Evolutionary conservation across 176 grass and related monocot genomes (phyloP).

Genomic region (Alloteropsis semialata): DNA sequence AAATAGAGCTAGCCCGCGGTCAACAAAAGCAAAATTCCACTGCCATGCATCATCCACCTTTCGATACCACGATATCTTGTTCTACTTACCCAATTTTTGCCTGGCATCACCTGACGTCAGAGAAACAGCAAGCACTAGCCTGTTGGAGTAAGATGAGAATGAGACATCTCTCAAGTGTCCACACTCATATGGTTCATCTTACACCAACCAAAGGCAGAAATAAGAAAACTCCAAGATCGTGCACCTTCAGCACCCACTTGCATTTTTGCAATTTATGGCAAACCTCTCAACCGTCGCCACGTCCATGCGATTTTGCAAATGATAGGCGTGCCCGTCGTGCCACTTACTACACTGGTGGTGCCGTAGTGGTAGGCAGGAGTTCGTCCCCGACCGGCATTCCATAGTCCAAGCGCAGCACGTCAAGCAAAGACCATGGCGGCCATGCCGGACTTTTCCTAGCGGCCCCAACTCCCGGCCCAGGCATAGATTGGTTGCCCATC

Average conservation of each 20-base stretch:
- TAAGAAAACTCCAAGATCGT: neutral
- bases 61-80: no score
- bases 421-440: neutral
- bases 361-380: neutral
- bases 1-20: no score
- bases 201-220: neutral
- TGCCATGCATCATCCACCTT: no score
- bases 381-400: neutral
- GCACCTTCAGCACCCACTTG: neutral
- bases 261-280: neutral
- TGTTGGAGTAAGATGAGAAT: neutral
- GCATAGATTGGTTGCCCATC: no score
- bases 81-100: neutral
- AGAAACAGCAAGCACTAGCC: neutral
- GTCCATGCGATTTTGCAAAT: neutral
- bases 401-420: neutral
- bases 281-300: no score
- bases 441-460: neutral
- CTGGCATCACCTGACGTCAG: neutral
- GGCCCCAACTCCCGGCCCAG: neutral
- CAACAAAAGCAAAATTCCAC: neutral
- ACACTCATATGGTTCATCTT: neutral
- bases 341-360: constrained; percentile 1
- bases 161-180: neutral
- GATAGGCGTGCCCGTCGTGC: neutral